These are phyloP conservation scores for Trichoderma lentiforme DNA, from an alignment of 2,329 filamentous ascomycete species.

Conservation along the genomic window DNA sequence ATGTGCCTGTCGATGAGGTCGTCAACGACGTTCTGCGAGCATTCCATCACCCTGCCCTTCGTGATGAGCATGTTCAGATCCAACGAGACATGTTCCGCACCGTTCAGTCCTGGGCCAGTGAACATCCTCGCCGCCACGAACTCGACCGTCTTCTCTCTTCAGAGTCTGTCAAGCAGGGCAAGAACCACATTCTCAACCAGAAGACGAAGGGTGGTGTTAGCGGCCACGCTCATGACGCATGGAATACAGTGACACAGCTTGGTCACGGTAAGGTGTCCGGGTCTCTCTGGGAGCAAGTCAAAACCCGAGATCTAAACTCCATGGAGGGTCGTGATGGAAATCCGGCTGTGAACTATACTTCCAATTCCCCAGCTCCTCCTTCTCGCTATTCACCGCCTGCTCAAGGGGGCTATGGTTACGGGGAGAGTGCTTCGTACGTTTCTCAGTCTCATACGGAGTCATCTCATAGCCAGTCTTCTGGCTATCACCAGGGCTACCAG, in stretches of 20 bases:
- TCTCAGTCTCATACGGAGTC: conserved; percentile 22
- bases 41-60: conserved; percentile 87
- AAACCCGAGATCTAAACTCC: conserved; percentile 54
- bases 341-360: conserved; percentile 36
- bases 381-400: conserved; percentile 30
- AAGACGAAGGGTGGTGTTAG: conserved; percentile 31
- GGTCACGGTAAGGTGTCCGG: conserved; percentile 58
- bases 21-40: conserved; percentile 74
- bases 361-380: conserved; percentile 38
- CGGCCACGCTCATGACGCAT: conserved; percentile 42
- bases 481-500: not conserved
- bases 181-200: conserved; percentile 64
- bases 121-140: conserved; percentile 61
- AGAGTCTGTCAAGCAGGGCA: conserved; percentile 76
- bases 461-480: conserved; percentile 23
- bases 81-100: conserved; percentile 87
- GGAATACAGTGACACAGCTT: conserved; percentile 40
- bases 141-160: conserved; percentile 76
- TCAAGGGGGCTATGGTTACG: conserved; percentile 40
- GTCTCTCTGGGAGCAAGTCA: conserved; percentile 60
- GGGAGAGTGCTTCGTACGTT: conserved; percentile 34
- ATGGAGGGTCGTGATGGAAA: conserved; percentile 50
- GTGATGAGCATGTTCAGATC: conserved; percentile 71
- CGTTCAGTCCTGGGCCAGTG: conserved; percentile 76
- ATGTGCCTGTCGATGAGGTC: conserved; percentile 78